Evolutionary conservation across 495 filamentous ascomycete species (phyloP), one percentile per base, ranked within the genome.

Genomic region (Glutinoglossum americanum): DNA sequence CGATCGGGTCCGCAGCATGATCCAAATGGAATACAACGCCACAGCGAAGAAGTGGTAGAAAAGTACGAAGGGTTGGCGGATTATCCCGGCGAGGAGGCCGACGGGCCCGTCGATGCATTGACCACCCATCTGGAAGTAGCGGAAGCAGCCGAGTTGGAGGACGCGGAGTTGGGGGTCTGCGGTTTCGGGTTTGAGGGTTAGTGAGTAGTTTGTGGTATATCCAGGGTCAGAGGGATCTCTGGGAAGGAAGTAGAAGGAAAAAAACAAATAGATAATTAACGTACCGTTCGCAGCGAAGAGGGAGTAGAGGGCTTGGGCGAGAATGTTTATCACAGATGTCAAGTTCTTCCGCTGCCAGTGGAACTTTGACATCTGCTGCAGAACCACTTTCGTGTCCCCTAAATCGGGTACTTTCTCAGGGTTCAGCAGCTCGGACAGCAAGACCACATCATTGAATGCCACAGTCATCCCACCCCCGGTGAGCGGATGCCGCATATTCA

Each of bases 381-480:
- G 64, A 1, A 98, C 80, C 8, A 71, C 68, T 0, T 65, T 62
- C 9, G 80, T 79, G 64, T 94, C 76, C 30, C 72, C 76, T n/a
- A 98, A 71, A 60, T 74, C 70, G 2, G 87, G 85, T 4, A 93
- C 73, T 0, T 67, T 64, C 49, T 76, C 68, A 0, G 85, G 87
- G 55, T 74, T 74, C 0, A 95, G 76, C 28, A 94, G 68, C 0
- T 81, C 74, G 13, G 78, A 70, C n/a, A 96, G 73, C 0, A 89
- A 68, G 8, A 87, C 76, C 1, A 82, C 89, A 67, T 96, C 89
- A 64, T 86, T 89, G 64, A 96, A 80, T 3, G 86, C 89, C 0
- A 96, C 89, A 0, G 89, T 95, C 89, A 96, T 96, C 61, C 89
- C 89, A 62, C 89, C 89, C 56, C 89, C 89, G 0, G 89, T 96